Base-by-base conservation (phyloP, 306 rosid species). In the Casuarina cunninghamiana region DNA sequence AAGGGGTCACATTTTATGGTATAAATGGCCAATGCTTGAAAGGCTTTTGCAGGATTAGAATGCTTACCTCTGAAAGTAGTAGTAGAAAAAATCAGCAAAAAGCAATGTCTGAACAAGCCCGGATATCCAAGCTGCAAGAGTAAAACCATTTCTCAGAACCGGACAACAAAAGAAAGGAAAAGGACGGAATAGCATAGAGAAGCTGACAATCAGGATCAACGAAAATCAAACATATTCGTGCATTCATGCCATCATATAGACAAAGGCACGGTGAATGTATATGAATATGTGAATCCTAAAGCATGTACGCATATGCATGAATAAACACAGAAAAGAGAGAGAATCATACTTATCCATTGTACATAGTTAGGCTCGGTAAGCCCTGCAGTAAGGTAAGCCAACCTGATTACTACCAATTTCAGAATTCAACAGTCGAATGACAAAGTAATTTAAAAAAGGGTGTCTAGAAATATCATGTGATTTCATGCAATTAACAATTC, bases 51-150 rank as follows among this genome's bases (percentile, higher is more conserved):
- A 61, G 66, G 26, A 72, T n/a, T 42, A 26, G 75, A 8, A 9
- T 70, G 69, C 11, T 75, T 87, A 89, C 98, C 98, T 93, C 84
- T 91, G 89, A 85, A 89, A 89, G 84, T 93, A 93, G 79, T 93
- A 93, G 77, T 93, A 93, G 90, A 93, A 93, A 87, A 93, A 93
- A 81, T 93, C 98, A 57, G 90, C 98, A 78, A 91, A 93, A 16
- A 93, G 87, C 83, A 91, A 74, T 19, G 98, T 93, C 84, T 93
- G 98, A 78, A 93, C 74, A 63, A 86, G 81, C 77, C 98, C 97
- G 13, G 98, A 81, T 53, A 89, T 76, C 98, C 98, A 93, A 76
- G 94, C 98, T 91, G 98, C 86, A 84, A 76, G 12, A 68, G 45
- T 38, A 57, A 38, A 57, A 16, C 60, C 39, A 10, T 57, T 26